These are phyloP conservation scores for Plantago lanceolata DNA, from an alignment of 305 asterid genomes.

Conservation along the genomic window DNA sequence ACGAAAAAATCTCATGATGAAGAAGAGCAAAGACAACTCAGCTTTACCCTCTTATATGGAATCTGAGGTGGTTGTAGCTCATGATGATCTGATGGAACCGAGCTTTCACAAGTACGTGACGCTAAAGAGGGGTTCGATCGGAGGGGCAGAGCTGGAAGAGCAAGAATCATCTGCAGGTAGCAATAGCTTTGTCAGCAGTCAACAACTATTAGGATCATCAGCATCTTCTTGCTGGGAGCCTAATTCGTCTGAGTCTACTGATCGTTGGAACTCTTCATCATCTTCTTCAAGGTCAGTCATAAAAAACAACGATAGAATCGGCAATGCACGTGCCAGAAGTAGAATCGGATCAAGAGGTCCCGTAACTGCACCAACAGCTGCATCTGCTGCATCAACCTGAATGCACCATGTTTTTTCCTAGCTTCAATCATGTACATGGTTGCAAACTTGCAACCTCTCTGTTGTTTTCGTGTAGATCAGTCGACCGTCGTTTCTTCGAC, in stretches of 20 bases:
- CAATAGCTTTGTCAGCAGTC: conserved; percentile 56
- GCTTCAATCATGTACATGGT: conserved; percentile 20
- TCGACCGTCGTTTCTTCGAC: conserved; percentile 11
- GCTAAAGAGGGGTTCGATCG: conserved; percentile 50
- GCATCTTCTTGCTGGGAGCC: conserved; percentile 65
- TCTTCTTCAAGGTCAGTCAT: conserved; percentile 45
- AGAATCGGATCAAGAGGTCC: conserved; percentile 17
- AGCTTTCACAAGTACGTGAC: conserved; percentile 81
- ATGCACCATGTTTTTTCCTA: conserved; percentile 1
- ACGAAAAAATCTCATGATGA: conserved; percentile 27
- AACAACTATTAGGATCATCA: conserved; percentile 51
- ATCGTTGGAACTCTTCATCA: conserved; percentile 33
- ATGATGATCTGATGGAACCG: conserved; percentile 69
- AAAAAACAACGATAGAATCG: conserved; percentile 29
- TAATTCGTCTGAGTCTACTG: conserved; percentile 56
- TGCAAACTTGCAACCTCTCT: conserved; percentile 35
- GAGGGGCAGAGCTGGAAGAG: conserved; percentile 54
- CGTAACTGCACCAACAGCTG: neutral
- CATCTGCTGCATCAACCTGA: conserved; percentile 26
- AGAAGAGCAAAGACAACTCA: conserved; percentile 27
- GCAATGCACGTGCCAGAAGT: neutral
- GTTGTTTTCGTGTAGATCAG: conserved; percentile 14
- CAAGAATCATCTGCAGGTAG: conserved; percentile 88
- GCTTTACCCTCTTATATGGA: conserved; percentile 36
- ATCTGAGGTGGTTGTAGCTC: conserved; percentile 49